A percentile compares a stretch with the other conserved stretches of the same genome.
phyloP scores from a whole-genome alignment of 2,329 filamentous ascomycete genomes.

The Fusarium acutatum region DNA sequence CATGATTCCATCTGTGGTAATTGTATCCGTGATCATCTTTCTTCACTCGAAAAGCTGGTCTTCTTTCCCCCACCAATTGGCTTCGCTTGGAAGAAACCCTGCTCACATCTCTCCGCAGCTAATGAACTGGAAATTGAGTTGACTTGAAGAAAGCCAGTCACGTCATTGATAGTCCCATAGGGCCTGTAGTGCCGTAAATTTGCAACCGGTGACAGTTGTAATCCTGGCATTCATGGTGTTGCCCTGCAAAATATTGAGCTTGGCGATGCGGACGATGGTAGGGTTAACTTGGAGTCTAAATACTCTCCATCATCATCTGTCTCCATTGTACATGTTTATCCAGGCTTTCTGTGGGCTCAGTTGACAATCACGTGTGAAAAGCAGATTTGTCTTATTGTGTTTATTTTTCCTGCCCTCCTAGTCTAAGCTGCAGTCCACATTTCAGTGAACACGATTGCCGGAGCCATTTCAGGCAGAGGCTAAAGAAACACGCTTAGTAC shows the following conservation, averaged over 20 bases:
- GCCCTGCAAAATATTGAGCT: not conserved
- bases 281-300: not conserved
- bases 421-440: constrained; percentile 30
- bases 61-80: not conserved
- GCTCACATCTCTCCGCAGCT: constrained; percentile 7
- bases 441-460: constrained; percentile 29
- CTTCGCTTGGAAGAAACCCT: constrained; percentile 7
- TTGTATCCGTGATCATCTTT: not conserved
- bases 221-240: not conserved
- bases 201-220: not conserved
- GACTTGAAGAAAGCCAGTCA: not conserved
- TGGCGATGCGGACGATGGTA: not conserved
- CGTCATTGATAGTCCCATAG: constrained; percentile 18
- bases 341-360: not conserved
- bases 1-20: not conserved
- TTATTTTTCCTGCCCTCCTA: constrained; percentile 30
- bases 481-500: constrained; percentile 72
- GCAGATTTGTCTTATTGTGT: constrained; percentile 24
- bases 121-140: constrained; percentile 7
- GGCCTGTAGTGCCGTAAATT: not conserved
- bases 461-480: constrained; percentile 35
- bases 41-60: constrained; percentile 4
- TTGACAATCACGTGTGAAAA: not conserved
- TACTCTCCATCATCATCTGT: not conserved
- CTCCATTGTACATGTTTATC: not conserved